Conservation (phyloP, 441 rosid species). For the Euphorbia celastroides region DNA sequence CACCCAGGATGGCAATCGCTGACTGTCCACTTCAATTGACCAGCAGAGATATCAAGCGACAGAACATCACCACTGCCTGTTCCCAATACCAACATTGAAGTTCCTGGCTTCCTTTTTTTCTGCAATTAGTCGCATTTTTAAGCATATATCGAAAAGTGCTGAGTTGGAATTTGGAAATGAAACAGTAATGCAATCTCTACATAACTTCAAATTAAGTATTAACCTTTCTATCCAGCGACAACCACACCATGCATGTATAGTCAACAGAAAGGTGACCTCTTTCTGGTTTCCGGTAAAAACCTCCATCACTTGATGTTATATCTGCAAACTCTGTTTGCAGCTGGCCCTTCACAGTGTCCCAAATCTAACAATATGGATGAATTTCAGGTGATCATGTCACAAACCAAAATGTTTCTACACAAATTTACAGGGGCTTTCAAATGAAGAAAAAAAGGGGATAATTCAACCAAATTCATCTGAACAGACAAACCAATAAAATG, state of each 20-base stretch:
- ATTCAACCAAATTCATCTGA: neutral
- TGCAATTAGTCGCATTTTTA: conserved; percentile 28
- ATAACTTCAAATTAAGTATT: neutral
- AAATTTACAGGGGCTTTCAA: neutral
- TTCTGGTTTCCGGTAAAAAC: conserved; percentile 35
- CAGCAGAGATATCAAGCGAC: conserved; percentile 87
- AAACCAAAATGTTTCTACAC: neutral
- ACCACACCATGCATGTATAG: conserved; percentile 86
- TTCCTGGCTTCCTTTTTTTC: conserved; percentile 82
- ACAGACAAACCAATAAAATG: neutral
- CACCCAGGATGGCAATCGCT: conserved; percentile 95
- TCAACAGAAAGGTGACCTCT: conserved; percentile 72
- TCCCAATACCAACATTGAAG: conserved; percentile 66
- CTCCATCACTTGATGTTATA: conserved; percentile 41
- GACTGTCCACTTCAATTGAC: conserved; percentile 79
- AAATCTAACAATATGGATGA: conserved; percentile 35
- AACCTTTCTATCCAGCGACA: conserved; percentile 61
- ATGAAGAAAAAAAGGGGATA: neutral
- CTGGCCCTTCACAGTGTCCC: conserved; percentile 80
- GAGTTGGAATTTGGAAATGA: neutral
- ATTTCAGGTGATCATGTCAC: neutral
- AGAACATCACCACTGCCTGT: conserved; percentile 92
- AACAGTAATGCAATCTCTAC: neutral
- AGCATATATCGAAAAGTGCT: conserved; percentile 9
- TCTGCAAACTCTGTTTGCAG: conserved; percentile 80